phyloP scores from a whole-genome alignment of 2,329 filamentous ascomycete species.

The Fusarium robinianum region DNA sequence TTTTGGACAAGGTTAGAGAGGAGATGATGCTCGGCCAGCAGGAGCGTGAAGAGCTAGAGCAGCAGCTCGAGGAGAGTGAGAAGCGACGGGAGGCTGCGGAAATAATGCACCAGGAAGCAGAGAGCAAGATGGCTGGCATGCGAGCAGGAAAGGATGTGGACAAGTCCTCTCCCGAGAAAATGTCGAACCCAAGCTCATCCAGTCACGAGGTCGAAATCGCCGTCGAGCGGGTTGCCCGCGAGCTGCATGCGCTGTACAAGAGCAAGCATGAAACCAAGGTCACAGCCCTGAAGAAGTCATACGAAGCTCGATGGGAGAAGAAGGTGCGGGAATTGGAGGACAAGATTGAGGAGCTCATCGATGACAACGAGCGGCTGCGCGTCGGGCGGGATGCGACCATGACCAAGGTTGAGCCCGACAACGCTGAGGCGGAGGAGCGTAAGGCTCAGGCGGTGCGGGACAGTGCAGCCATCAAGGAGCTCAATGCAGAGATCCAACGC shows the following conservation, averaged over 20 bases:
- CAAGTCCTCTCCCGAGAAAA: slow-evolving; percentile 45
- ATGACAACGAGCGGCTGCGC: slow-evolving; percentile 76
- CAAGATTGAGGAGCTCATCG: slow-evolving; percentile 68
- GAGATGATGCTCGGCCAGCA: slow-evolving; percentile 78
- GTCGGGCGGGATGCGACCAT: slow-evolving; percentile 68
- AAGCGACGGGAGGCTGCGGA: slow-evolving; percentile 74
- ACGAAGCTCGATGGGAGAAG: slow-evolving; percentile 90
- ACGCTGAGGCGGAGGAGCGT: slow-evolving; percentile 54
- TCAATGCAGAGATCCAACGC: slow-evolving; percentile 75
- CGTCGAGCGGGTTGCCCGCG: slow-evolving; percentile 89
- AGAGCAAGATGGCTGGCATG: slow-evolving; percentile 76
- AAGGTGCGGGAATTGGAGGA: slow-evolving; percentile 77
- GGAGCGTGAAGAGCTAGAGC: slow-evolving; percentile 80
- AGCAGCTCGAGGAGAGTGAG: slow-evolving; percentile 76
- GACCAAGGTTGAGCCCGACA: slow-evolving; percentile 58
- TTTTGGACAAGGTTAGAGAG: slow-evolving; percentile 78
- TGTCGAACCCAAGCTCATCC: slow-evolving; percentile 40
- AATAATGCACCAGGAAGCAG: slow-evolving; percentile 74
- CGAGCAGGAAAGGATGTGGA: slow-evolving; percentile 61
- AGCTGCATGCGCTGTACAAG: slow-evolving; percentile 93
- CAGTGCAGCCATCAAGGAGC: slow-evolving; percentile 67
- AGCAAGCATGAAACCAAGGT: slow-evolving; percentile 98
- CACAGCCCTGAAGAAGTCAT: slow-evolving; percentile 79
- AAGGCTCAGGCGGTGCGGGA: slow-evolving; percentile 65
- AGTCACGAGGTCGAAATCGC: slow-evolving; percentile 76